These are phyloP conservation scores for Neonectria coccinea DNA, from an alignment of 2,329 filamentous ascomycete genomes.

Conservation along the genomic window DNA sequence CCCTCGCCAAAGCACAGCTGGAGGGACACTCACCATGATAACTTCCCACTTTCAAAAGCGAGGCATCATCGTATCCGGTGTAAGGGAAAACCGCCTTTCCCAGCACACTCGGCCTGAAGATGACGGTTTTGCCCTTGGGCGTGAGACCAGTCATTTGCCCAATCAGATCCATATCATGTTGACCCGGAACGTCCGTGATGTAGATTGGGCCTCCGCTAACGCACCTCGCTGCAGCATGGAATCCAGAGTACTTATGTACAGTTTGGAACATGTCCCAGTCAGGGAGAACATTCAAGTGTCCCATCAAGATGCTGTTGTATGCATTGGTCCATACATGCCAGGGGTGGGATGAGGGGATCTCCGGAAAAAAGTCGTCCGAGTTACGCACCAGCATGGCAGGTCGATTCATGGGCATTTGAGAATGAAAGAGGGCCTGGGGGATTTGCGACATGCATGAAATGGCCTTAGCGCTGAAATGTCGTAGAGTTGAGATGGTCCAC, in stretches of 20 bases:
- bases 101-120: slow-evolving; percentile 80
- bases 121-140: slow-evolving; percentile 77
- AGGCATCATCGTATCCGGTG: slow-evolving; percentile 77
- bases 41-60: slow-evolving; percentile 80
- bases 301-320: slow-evolving; percentile 85
- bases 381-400: slow-evolving; percentile 83
- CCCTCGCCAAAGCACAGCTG: not conserved
- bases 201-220: slow-evolving; percentile 93
- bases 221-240: slow-evolving; percentile 91
- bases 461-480: slow-evolving; percentile 79
- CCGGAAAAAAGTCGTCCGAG: slow-evolving; percentile 92
- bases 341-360: slow-evolving; percentile 81
- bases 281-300: slow-evolving; percentile 86
- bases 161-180: slow-evolving; percentile 82
- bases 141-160: slow-evolving; percentile 84
- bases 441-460: slow-evolving; percentile 97
- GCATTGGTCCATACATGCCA: slow-evolving; percentile 98
- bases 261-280: slow-evolving; percentile 83
- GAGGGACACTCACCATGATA: slow-evolving; percentile 73
- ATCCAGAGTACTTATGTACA: slow-evolving; percentile 75
- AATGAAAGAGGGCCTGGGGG: slow-evolving; percentile 87
- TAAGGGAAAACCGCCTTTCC: slow-evolving; percentile 82
- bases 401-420: slow-evolving; percentile 80
- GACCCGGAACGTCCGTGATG: slow-evolving; percentile 89
- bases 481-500: slow-evolving; percentile 82